Evolutionary conservation across 768 basidiomycete species (phyloP).

Genomic region (Asterophora lycoperdoides): DNA sequence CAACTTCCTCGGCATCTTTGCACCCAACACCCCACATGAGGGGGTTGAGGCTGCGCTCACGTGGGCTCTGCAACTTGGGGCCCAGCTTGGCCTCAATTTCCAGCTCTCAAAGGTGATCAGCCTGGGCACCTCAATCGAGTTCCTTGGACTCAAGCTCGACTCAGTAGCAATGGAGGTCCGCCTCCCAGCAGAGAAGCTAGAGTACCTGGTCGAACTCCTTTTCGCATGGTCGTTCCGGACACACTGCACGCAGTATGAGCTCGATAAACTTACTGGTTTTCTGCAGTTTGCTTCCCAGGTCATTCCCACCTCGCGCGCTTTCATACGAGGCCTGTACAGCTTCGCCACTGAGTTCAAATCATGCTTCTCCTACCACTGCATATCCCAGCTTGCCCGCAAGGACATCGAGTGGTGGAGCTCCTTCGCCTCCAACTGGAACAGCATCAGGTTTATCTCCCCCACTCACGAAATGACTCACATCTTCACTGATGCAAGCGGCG

Average conservation of each 20-base stretch:
- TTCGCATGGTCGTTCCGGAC: conserved; percentile 16
- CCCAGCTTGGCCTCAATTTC: conserved; percentile 26
- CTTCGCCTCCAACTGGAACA: conserved; percentile 28
- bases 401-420: too few species aligned
- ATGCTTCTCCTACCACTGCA: conserved; percentile 14
- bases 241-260: conserved; percentile 20
- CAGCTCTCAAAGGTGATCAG: conserved; percentile 22
- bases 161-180: conserved; percentile 32
- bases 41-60: conserved; percentile 17
- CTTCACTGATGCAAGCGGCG: conserved; percentile 30
- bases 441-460: conserved; percentile 18
- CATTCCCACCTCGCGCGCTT: conserved; percentile 25
- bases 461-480: conserved; percentile 12
- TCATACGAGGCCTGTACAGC: conserved; percentile 24
- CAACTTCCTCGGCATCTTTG: conserved; percentile 30
- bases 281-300: conserved; percentile 33
- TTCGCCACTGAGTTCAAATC: conserved; percentile 25
- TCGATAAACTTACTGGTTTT: conserved; percentile 29
- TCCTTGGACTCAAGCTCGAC: conserved; percentile 23
- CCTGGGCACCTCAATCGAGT: conserved; percentile 18
- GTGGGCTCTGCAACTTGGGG: conserved; percentile 27
- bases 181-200: conserved; percentile 27
- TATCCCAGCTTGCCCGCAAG: conserved; percentile 17
- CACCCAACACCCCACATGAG: neutral
- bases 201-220: too few species aligned